Conservation (phyloP, 495 filamentous ascomycete genomes). For the Neurospora tetrasperma region DNA sequence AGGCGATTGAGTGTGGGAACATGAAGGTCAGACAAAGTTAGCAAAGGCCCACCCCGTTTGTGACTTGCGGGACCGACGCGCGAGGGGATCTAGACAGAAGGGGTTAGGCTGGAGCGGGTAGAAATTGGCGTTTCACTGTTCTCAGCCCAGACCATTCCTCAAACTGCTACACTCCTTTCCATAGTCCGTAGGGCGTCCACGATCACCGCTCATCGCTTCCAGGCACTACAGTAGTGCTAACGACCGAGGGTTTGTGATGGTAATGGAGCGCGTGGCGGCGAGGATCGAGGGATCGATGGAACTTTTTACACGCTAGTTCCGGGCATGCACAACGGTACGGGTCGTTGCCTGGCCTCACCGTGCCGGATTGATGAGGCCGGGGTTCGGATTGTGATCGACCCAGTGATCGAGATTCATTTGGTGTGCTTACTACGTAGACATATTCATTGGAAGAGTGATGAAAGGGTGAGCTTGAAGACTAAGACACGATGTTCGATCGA, state of each 20-base stretch:
- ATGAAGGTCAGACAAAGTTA: background rate
- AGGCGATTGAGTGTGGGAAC: too few relatives aligned
- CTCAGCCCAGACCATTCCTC: background rate
- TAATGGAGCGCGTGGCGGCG: background rate
- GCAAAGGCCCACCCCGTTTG: background rate
- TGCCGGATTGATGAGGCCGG: background rate
- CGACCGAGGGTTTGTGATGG: background rate
- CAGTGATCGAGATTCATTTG: background rate
- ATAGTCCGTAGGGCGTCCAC: background rate
- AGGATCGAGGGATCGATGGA: background rate
- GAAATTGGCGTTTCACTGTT: background rate
- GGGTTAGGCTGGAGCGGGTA: background rate
- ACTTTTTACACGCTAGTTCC: background rate
- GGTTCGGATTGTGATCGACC: background rate
- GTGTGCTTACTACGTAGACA: background rate
- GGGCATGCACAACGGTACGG: background rate
- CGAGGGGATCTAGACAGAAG: background rate
- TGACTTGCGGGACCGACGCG: background rate
- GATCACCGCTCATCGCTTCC: background rate
- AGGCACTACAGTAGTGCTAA: background rate
- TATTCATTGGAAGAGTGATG: background rate
- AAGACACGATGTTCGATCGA: background rate
- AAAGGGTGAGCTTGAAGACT: background rate
- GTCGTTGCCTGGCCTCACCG: background rate
- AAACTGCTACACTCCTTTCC: background rate